Conservation (phyloP, 768 basidiomycete species). For the Serendipita vermifera region DNA sequence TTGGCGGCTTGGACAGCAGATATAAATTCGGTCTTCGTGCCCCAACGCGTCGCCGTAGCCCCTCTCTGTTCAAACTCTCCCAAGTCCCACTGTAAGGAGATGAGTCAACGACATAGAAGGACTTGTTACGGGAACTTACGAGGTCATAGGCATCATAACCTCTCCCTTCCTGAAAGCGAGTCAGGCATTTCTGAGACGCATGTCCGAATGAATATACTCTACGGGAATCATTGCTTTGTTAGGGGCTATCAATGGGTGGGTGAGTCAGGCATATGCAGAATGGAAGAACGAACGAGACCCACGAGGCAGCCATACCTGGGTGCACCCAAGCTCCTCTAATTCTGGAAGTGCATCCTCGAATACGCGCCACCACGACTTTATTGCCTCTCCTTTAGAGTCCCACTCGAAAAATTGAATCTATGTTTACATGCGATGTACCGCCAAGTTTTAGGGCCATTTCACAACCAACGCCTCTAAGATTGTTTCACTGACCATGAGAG, state of each 20-base stretch:
- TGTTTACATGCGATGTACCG: neutral
- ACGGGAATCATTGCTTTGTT: conserved; percentile 63
- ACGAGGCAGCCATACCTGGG: conserved; percentile 70
- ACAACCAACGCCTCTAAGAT: conserved; percentile 16
- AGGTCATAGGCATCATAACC: conserved; percentile 83
- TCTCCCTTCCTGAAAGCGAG: conserved; percentile 41
- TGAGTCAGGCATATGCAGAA: neutral
- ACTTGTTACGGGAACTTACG: conserved; percentile 22
- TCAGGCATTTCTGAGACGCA: neutral
- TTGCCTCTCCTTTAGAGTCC: conserved; percentile 41
- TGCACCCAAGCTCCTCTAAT: conserved; percentile 56
- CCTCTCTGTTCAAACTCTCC: conserved; percentile 77
- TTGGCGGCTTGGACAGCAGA: conserved; percentile 55
- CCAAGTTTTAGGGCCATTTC: neutral
- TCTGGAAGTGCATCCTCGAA: conserved; percentile 51
- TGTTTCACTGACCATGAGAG: conserved; percentile 43
- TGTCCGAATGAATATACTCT: conserved; percentile 13
- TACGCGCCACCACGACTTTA: conserved; percentile 69
- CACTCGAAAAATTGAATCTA: conserved; percentile 80
- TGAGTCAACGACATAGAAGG: too few species aligned
- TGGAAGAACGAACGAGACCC: neutral
- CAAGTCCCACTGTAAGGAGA: conserved; percentile 56
- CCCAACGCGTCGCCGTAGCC: conserved; percentile 61
- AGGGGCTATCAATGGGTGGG: conserved; percentile 28
- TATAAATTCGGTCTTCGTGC: conserved; percentile 67